phyloP scores from a whole-genome alignment of 768 basidiomycete genomes.

The Naganishia randhawae region DNA sequence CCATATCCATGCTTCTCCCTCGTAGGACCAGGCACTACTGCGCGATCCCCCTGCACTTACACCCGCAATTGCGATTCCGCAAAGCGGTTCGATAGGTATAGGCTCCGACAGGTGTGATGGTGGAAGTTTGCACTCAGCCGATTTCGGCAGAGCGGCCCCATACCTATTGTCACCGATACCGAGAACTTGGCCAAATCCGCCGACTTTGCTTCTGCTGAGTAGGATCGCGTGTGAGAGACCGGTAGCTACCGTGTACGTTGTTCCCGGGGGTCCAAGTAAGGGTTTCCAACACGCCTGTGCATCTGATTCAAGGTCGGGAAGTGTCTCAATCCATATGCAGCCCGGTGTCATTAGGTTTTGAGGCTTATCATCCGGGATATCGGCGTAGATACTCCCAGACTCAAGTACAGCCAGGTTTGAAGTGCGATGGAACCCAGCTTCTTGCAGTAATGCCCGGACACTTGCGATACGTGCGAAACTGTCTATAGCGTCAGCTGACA shows the following conservation, averaged over 20 bases:
- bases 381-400: neutral
- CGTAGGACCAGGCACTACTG: conserved; percentile 1
- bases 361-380: neutral
- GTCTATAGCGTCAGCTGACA: neutral
- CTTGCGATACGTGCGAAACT: neutral
- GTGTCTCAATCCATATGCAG: neutral
- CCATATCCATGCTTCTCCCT: conserved; percentile 27
- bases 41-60: conserved; percentile 13
- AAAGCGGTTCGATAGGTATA: neutral
- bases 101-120: neutral
- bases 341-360: neutral
- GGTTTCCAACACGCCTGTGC: neutral
- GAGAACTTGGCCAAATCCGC: neutral
- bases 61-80: conserved; percentile 4
- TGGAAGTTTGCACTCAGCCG: neutral
- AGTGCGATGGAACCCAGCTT: no score
- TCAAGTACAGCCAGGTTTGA: neutral
- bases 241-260: neutral
- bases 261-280: neutral
- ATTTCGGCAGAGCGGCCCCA: conserved; percentile 3
- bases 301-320: neutral
- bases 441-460: neutral
- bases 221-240: conserved; percentile 22
- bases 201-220: neutral
- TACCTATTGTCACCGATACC: conserved; percentile 25